Evolutionary conservation across 257 asterid species (phyloP).

Genomic region (Galeopsis tetrahit): DNA sequence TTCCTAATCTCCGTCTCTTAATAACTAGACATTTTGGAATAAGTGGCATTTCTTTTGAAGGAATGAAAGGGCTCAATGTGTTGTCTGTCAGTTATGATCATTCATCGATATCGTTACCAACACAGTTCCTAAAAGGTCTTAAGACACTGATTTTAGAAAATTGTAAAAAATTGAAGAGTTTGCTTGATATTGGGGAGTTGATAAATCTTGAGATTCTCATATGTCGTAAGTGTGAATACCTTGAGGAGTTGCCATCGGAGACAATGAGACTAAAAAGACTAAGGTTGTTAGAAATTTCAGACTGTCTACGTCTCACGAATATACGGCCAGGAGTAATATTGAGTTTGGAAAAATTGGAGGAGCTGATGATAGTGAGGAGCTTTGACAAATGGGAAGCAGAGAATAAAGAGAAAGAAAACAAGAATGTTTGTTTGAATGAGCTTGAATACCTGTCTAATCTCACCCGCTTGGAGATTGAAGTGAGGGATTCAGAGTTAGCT

Average conservation of each 20-base stretch:
- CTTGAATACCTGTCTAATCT: slow-evolving; percentile 1
- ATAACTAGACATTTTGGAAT: neutral
- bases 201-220: too few species aligned
- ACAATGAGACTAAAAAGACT: too few species aligned
- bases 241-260: too few species aligned
- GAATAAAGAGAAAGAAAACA: too few species aligned
- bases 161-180: neutral
- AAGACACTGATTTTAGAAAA: neutral
- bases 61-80: slow-evolving; percentile 17
- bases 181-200: slow-evolving; percentile 14
- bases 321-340: slow-evolving; percentile 8
- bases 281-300: neutral
- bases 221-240: too few species aligned
- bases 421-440: neutral
- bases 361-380: neutral
- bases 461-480: slow-evolving; percentile 3
- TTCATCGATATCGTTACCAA: slow-evolving; percentile 1
- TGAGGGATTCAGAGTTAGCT: neutral
- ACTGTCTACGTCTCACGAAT: neutral
- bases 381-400: slow-evolving; percentile 10
- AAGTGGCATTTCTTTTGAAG: neutral
- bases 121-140: neutral
- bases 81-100: neutral
- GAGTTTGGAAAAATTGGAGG: slow-evolving; percentile 2
- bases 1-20: slow-evolving; percentile 16